These are phyloP conservation scores for Aspergillus eucalypticola DNA, from an alignment of 2,329 filamentous ascomycete species.

Conservation along the genomic window DNA sequence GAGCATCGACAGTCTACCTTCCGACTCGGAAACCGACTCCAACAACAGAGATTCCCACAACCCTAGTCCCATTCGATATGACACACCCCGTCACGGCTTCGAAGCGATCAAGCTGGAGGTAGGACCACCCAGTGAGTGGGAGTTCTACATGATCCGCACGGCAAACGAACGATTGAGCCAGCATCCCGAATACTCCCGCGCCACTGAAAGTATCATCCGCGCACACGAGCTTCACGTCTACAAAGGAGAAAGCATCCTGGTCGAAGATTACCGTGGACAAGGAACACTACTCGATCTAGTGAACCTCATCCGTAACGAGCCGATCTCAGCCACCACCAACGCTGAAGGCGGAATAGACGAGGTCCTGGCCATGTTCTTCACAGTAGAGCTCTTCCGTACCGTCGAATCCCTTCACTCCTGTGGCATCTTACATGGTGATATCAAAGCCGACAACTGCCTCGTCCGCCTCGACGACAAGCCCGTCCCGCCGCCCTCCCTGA, in stretches of 20 bases:
- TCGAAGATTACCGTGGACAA: constrained; percentile 84
- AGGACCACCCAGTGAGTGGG: constrained; percentile 81
- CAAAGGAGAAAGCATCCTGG: constrained; percentile 82
- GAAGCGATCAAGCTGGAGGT: constrained; percentile 94
- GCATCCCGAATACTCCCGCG: constrained; percentile 61
- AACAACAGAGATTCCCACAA: constrained; percentile 53
- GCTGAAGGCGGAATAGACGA: constrained; percentile 78
- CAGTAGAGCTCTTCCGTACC: constrained; percentile 85
- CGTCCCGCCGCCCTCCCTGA: constrained; percentile 29
- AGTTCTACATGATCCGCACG: constrained; percentile 92
- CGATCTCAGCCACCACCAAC: constrained; percentile 49
- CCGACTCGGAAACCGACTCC: constrained; percentile 37
- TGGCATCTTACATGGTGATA: constrained; percentile 82
- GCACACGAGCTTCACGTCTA: constrained; percentile 92
- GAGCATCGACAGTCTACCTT: constrained; percentile 57
- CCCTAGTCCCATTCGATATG: constrained; percentile 29
- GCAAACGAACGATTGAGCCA: constrained; percentile 71
- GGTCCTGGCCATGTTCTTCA: constrained; percentile 89
- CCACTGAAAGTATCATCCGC: constrained; percentile 73
- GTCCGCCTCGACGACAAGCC: constrained; percentile 69
- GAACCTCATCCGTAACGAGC: constrained; percentile 76
- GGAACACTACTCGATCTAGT: constrained; percentile 94
- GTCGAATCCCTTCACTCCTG: constrained; percentile 82
- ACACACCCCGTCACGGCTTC: constrained; percentile 55
- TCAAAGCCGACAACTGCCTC: constrained; percentile 95